phyloP scores from a whole-genome alignment of 108 stramenopile genomes.

The Halocafeteria seosinensis region DNA sequence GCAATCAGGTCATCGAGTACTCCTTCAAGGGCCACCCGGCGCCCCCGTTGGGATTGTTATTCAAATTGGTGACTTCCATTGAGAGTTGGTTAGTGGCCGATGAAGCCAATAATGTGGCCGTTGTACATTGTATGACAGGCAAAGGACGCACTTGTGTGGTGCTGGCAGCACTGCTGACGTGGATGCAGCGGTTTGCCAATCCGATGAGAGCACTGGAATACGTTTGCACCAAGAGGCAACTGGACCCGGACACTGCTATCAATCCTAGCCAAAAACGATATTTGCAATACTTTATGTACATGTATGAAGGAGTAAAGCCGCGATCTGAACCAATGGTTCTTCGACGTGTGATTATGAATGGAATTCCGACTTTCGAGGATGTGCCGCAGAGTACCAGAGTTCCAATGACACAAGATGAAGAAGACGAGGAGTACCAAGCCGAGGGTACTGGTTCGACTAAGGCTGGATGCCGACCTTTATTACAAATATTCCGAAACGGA shows the following conservation, averaged over 20 bases:
- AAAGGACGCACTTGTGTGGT: conserved; percentile 70
- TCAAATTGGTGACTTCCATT: conserved; percentile 64
- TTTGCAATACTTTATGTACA: conserved; percentile 65
- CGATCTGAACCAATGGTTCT: conserved; percentile 63
- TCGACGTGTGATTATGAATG: conserved; percentile 70
- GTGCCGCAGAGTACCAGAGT: conserved; percentile 31
- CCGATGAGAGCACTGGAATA: conserved; percentile 58
- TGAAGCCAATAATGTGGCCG: conserved; percentile 63
- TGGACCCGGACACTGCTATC: conserved; percentile 46
- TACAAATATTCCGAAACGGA: conserved; percentile 82
- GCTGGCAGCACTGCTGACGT: conserved; percentile 66
- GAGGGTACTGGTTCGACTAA: conserved; percentile 6
- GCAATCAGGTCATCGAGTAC: conserved; percentile 70
- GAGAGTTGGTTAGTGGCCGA: conserved; percentile 84
- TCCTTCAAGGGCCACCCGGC: conserved; percentile 77
- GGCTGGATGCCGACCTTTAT: conserved; percentile 76
- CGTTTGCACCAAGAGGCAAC: conserved; percentile 53
- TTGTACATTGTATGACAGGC: conserved; percentile 82
- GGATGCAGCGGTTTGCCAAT: conserved; percentile 68
- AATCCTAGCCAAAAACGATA: conserved; percentile 85
- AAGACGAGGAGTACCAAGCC: conserved; percentile 22
- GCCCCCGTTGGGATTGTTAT: conserved; percentile 71
- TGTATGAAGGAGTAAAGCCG: conserved; percentile 59
- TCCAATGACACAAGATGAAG: conserved; percentile 13
- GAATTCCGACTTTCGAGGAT: conserved; percentile 58